Conservation (phyloP, 2,329 filamentous ascomycete species). For the Monosporascus sp. region DNA sequence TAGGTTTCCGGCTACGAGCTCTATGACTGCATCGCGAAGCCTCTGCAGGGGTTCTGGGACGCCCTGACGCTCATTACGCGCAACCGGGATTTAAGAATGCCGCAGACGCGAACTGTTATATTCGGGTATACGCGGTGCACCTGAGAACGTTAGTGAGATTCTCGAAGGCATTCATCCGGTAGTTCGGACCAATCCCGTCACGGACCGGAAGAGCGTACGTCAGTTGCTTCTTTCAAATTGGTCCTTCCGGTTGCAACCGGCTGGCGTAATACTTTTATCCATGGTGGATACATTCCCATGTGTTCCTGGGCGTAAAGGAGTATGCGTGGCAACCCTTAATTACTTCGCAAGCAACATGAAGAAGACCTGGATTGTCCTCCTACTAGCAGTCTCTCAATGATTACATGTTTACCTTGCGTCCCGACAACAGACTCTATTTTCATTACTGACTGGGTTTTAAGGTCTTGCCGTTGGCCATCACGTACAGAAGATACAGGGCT, state of each 20-base stretch:
- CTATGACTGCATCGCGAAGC: slow-evolving; percentile 43
- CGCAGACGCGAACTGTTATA: slow-evolving; percentile 36
- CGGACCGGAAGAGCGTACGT: slow-evolving; percentile 51
- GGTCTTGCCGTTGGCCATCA: slow-evolving; percentile 23
- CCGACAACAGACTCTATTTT: too few species aligned
- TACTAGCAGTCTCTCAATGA: not conserved
- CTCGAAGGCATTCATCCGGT: slow-evolving; percentile 50
- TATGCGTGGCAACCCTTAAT: too few species aligned
- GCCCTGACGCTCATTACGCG: slow-evolving; percentile 39
- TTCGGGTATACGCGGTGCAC: slow-evolving; percentile 42
- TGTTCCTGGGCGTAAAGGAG: too few species aligned
- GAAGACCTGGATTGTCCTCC: too few species aligned
- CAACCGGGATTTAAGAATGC: slow-evolving; percentile 35
- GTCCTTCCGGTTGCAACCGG: too few species aligned
- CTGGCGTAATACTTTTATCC: too few species aligned
- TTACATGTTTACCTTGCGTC: too few species aligned
- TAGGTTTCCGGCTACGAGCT: slow-evolving; percentile 41
- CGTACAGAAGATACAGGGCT: slow-evolving; percentile 21
- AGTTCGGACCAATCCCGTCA: slow-evolving; percentile 58
- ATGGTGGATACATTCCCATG: too few species aligned
- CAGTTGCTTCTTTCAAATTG: slow-evolving; percentile 28
- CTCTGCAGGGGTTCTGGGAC: slow-evolving; percentile 44
- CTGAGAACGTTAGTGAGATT: slow-evolving; percentile 47
- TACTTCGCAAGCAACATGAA: too few species aligned
- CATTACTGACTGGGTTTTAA: not conserved